Evolutionary conservation across 495 filamentous ascomycete genomes (phyloP), one percentile per base, ranked within the genome.

Genomic region (Hypoxylon lienhwacheense): DNA sequence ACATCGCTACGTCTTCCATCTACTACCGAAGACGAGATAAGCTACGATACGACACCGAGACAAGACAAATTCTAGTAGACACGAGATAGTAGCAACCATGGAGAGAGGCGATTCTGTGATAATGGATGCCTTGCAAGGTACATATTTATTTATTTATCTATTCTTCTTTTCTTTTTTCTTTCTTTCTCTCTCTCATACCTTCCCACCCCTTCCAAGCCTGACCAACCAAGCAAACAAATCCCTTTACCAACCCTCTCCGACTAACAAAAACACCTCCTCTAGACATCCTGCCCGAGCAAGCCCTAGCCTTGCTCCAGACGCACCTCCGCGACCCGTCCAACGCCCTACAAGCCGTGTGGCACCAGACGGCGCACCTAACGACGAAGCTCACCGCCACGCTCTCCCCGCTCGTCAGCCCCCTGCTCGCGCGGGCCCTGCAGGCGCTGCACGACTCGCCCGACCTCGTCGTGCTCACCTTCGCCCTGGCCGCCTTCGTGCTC

Each of bases 401-500:
- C 0, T 48, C 59, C 1, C 53, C 59, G 0, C 48, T 81, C 39
- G 62, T 80, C 5, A 66, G 70, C 10, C 71, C 85, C n/a, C 68
- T 84, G 47, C 55, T 75, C 39, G 69, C 75, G 55, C 53, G 78
- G 39, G 65, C 75, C 17, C 69, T 61, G 32, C 45, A 43, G 12
- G 51, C 64, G 7, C 61, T 77, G 8, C 59, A 67, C 36, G 64
- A 59, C 56, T 73, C 75, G 61, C 82, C 79, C 4, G 84, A 88
- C 71, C 64, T 89, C 40, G 81, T 85, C 12, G 69, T 87, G 47
- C 63, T 84, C 4, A 65, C 79, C 26, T 69, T 87, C 10, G 57
- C 81, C 1, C 47, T 84, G 11, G 57, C 56, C 31, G 53, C 81
- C 33, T 59, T 91, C 24, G 63, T 89, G 51, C 40, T 89, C 37